A percentile compares a stretch with the other conserved stretches of the same genome.
phyloP scores from a whole-genome alignment of 2,329 filamentous ascomycete species.

The Fusarium metavorans region DNA sequence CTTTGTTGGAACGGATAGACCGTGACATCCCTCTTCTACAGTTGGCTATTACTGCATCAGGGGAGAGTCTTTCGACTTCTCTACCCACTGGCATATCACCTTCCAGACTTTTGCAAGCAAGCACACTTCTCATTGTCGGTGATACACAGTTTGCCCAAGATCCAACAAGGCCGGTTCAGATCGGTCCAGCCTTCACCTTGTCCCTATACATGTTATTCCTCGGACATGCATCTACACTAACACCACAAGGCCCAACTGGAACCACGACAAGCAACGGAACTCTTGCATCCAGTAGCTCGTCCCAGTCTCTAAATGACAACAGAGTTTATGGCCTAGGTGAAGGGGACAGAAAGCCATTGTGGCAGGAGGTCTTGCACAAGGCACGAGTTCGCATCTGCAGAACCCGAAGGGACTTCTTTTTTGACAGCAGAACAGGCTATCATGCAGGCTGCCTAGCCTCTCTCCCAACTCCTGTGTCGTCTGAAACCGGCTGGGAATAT shows the following conservation, averaged over 20 bases:
- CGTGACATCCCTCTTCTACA: slow-evolving; percentile 93
- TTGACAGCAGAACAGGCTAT: slow-evolving; percentile 37
- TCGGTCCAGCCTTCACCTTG: slow-evolving; percentile 87
- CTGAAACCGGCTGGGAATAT: slow-evolving; percentile 58
- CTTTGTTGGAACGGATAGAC: slow-evolving; percentile 82
- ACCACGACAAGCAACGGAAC: background rate
- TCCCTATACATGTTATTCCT: slow-evolving; percentile 96
- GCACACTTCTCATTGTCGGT: slow-evolving; percentile 87
- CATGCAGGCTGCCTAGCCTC: slow-evolving; percentile 4
- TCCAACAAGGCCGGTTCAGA: slow-evolving; percentile 75
- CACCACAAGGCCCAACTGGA: slow-evolving; percentile 15
- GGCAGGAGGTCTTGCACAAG: slow-evolving; percentile 98
- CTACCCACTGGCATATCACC: slow-evolving; percentile 88
- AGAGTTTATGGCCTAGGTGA: slow-evolving; percentile 46
- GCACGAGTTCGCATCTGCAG: slow-evolving; percentile 84
- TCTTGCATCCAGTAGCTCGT: background rate
- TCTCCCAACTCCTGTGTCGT: slow-evolving; percentile 1
- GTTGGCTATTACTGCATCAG: slow-evolving; percentile 92
- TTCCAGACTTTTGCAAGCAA: slow-evolving; percentile 90
- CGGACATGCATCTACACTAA: slow-evolving; percentile 71
- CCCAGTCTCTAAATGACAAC: background rate
- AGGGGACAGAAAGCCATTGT: slow-evolving; percentile 75
- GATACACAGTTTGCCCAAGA: slow-evolving; percentile 83
- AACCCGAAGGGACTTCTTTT: slow-evolving; percentile 59
- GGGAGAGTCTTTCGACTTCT: slow-evolving; percentile 84